Base-by-base conservation (phyloP, 2,329 filamentous ascomycete genomes). In the Coleophoma eucalyptorum region DNA sequence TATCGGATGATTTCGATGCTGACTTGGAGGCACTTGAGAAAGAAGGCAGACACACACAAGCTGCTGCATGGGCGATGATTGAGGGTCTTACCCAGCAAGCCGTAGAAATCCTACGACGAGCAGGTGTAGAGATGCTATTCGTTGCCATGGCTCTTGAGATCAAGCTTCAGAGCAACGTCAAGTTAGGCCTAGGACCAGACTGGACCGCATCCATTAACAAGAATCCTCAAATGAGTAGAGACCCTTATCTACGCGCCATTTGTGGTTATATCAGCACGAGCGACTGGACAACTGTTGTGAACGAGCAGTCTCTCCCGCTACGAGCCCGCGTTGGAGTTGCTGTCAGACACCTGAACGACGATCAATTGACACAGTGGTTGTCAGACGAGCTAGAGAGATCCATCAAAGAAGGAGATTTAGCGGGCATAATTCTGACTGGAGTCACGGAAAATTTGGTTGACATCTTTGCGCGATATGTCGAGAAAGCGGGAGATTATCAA, bases 161-260 rank as follows among this genome's bases (percentile, higher is more conserved):
- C 21, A 81, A 83, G 55, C 73, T 76, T 20, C 73, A 76, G 53
- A 77, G 74, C 12, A 72, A 73, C 50, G 69, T 68, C 43, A 66
- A 68, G 38, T 58, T 72, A 13, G 53, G 57, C 11, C 45, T 64
- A 12, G 55, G 62, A 13, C 53, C 55, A n/a, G 49, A 50, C 4
- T 68, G 65, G 65, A 57, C 42, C n/a, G 50, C 59, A 40, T 52
- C 56, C 31, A 50, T 67, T 5, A 53, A 62, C 10, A 55, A 57
- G 20, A 57, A 64, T 49, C 55, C 62, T 12, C 57, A 61, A 38
- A 61, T 83, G 21, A 80, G 86, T 54, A 83, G 85, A 0, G 88
- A 94, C 60, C 86, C 89, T 0, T 93, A 92, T 63, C 78, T 94
- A 20, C 85, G 89, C 50, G 89, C 88, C 5, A 86, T 94, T 44